Conservation (phyloP, 2,329 filamentous ascomycete genomes). For the Chaetomium sp. region DNA sequence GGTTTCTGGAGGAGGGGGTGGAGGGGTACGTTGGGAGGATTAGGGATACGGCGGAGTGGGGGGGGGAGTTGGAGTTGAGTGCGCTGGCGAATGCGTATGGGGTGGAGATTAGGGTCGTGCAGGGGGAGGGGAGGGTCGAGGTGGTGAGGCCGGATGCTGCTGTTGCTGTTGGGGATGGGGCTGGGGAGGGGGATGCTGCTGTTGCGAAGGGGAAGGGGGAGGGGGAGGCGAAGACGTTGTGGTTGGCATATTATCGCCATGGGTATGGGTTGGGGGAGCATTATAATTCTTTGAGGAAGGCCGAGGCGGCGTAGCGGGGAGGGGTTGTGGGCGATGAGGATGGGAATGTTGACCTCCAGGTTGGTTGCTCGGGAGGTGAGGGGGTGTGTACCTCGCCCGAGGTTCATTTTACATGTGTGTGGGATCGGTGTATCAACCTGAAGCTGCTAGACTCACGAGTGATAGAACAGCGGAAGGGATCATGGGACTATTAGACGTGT, state of each 20-base stretch:
- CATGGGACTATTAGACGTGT: neutral
- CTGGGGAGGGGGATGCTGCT: too few species aligned
- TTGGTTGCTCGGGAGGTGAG: neutral
- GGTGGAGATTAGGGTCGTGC: slow-evolving; percentile 80
- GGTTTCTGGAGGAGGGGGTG: slow-evolving; percentile 83
- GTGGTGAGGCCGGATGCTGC: slow-evolving; percentile 58
- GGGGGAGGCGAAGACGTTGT: slow-evolving; percentile 63
- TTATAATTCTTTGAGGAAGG: slow-evolving; percentile 78
- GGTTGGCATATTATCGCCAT: slow-evolving; percentile 94
- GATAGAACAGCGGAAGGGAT: neutral
- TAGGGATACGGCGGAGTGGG: slow-evolving; percentile 89
- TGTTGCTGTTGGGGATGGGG: slow-evolving; percentile 44
- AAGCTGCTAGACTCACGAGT: neutral
- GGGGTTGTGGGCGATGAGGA: neutral
- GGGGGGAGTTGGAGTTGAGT: slow-evolving; percentile 85
- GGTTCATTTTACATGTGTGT: neutral
- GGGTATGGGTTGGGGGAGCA: slow-evolving; percentile 94
- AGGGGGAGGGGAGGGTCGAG: slow-evolving; percentile 78
- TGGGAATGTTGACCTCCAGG: neutral
- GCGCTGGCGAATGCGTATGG: slow-evolving; percentile 81
- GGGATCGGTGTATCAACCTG: neutral
- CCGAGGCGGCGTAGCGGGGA: neutral
- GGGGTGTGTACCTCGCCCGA: neutral
- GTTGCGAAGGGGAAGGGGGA: slow-evolving; percentile 43
- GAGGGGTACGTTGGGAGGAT: slow-evolving; percentile 74